These are phyloP conservation scores for Trifolium dubium DNA, from an alignment of 306 rosid species.

Conservation along the genomic window DNA sequence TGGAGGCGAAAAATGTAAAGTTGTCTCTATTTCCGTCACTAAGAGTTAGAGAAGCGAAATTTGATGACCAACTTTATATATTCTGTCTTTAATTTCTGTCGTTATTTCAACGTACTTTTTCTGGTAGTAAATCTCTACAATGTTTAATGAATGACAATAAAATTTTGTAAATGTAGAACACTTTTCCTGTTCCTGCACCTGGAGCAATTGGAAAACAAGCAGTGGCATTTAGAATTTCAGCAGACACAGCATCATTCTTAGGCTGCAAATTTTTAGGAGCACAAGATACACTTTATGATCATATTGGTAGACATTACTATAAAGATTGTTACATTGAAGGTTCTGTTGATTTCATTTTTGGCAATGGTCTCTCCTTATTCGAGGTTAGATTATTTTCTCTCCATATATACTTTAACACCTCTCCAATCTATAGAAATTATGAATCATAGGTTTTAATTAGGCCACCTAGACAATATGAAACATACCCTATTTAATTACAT, in stretches of 20 bases:
- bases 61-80: neutral
- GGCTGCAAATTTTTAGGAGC: conserved; percentile 92
- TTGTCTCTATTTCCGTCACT: neutral
- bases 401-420: neutral
- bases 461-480: too few species aligned
- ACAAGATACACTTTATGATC: conserved; percentile 94
- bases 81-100: neutral
- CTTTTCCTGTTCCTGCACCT: conserved; percentile 77
- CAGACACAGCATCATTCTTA: conserved; percentile 76
- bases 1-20: neutral
- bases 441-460: too few species aligned
- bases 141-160: neutral
- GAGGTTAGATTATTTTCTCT: conserved; percentile 56
- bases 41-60: neutral
- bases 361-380: conserved; percentile 79
- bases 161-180: conserved; percentile 59
- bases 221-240: conserved; percentile 93
- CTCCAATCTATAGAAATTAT: too few species aligned
- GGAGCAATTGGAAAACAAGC: conserved; percentile 92
- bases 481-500: too few species aligned
- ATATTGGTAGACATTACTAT: conserved; percentile 87
- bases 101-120: neutral
- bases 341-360: conserved; percentile 99
- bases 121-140: neutral
- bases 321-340: conserved; percentile 97